phyloP scores from a whole-genome alignment of 805 yeast genomes.

The Grigorovia humatica region DNA sequence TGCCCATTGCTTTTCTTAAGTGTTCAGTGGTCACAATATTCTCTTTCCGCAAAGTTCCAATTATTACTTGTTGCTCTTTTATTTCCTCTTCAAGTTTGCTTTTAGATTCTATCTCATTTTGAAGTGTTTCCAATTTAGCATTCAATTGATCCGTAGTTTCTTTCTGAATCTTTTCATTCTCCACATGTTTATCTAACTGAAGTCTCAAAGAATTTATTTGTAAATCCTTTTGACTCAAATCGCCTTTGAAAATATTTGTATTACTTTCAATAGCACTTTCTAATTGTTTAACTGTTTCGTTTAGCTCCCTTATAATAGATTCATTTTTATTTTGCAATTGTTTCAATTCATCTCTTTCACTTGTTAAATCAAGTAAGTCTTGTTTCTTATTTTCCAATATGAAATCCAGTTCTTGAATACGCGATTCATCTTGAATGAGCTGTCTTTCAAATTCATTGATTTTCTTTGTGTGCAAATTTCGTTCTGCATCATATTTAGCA shows the following conservation, averaged over 20 bases:
- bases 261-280: constrained; percentile 11
- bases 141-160: constrained; percentile 17
- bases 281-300: constrained; percentile 24
- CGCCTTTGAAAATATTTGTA: constrained; percentile 9
- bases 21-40: constrained; percentile 91
- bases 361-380: constrained; percentile 26
- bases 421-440: constrained; percentile 11
- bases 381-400: constrained; percentile 28
- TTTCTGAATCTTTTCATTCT: constrained; percentile 7
- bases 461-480: constrained; percentile 33
- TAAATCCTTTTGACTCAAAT: constrained; percentile 13
- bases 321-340: constrained; percentile 14
- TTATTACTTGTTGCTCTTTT: constrained; percentile 61
- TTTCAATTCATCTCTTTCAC: constrained; percentile 29
- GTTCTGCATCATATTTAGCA: constrained; percentile 28
- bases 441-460: constrained; percentile 11
- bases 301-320: constrained; percentile 21
- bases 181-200: constrained; percentile 18
- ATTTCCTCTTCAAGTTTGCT: constrained; percentile 41
- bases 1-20: constrained; percentile 79
- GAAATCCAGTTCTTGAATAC: constrained; percentile 33
- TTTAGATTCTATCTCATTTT: constrained; percentile 15
- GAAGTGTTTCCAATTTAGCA: constrained; percentile 15
- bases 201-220: constrained; percentile 24
- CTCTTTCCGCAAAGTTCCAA: constrained; percentile 91